Evolutionary conservation across 2,329 filamentous ascomycete species (phyloP).

Genomic region (Thelonectria blattea): DNA sequence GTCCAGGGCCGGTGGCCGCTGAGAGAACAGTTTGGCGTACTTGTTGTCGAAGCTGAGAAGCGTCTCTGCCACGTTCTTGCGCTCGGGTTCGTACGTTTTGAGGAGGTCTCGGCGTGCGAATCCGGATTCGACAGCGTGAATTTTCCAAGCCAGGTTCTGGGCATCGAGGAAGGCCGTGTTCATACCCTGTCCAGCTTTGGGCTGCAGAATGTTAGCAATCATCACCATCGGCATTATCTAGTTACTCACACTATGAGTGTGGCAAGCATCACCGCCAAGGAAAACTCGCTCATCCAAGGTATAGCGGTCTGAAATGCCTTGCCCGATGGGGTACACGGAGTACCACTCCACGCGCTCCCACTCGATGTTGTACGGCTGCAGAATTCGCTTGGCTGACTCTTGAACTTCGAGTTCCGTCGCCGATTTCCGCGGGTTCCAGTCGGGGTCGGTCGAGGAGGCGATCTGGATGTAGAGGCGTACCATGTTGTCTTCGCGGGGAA

Average conservation of each 20-base stretch:
- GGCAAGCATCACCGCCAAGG: constrained; percentile 78
- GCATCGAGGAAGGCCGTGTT: constrained; percentile 82
- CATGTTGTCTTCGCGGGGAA: constrained; percentile 73
- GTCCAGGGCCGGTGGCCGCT: constrained; percentile 72
- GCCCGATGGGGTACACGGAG: constrained; percentile 78
- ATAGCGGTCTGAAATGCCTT: constrained; percentile 73
- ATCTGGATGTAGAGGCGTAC: constrained; percentile 75
- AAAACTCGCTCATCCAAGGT: constrained; percentile 74
- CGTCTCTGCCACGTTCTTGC: constrained; percentile 82
- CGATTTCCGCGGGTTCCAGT: constrained; percentile 67
- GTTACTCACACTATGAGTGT: constrained; percentile 72
- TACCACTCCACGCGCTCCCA: constrained; percentile 76
- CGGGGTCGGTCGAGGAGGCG: constrained; percentile 63
- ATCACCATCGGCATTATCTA: constrained; percentile 42
- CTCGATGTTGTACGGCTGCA: constrained; percentile 70
- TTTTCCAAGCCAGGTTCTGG: constrained; percentile 94
- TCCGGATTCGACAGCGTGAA: constrained; percentile 85
- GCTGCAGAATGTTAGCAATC: constrained; percentile 54
- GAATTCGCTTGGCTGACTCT: constrained; percentile 67
- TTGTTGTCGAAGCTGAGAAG: constrained; percentile 86
- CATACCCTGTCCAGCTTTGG: constrained; percentile 81
- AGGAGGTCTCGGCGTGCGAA: constrained; percentile 78
- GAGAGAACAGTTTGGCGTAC: constrained; percentile 89
- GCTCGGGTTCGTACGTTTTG: constrained; percentile 85
- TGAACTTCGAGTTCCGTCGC: constrained; percentile 70